phyloP scores from a whole-genome alignment of 2,329 filamentous ascomycete species.

The Cryphonectria radicalis region DNA sequence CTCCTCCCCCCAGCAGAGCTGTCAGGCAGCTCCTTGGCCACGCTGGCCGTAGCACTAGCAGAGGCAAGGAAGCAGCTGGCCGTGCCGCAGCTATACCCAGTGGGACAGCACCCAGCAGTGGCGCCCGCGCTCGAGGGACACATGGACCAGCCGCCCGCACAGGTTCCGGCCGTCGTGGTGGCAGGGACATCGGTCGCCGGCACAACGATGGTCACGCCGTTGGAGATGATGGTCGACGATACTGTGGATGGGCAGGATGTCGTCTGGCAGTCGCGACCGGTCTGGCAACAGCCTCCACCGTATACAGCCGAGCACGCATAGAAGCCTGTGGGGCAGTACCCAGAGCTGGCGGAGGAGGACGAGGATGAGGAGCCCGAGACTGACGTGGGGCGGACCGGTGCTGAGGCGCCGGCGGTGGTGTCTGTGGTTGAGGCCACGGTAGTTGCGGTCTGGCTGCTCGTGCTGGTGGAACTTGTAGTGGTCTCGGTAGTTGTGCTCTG shows the following conservation, averaged over 20 bases:
- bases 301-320: conserved; percentile 88
- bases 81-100: conserved; percentile 73
- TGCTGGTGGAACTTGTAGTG: conserved; percentile 40
- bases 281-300: conserved; percentile 84
- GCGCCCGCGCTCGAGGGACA: conserved; percentile 59
- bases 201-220: conserved; percentile 73
- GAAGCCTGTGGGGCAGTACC: conserved; percentile 82
- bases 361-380: conserved; percentile 34
- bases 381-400: conserved; percentile 53
- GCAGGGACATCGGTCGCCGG: conserved; percentile 55
- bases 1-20: neutral
- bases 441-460: conserved; percentile 3
- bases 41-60: conserved; percentile 58
- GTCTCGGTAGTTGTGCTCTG: conserved; percentile 43
- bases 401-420: conserved; percentile 40
- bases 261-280: conserved; percentile 81
- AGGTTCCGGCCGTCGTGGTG: conserved; percentile 52
- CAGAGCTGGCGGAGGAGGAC: conserved; percentile 42
- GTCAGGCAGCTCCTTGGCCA: conserved; percentile 57
- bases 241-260: conserved; percentile 72
- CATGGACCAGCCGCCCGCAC: conserved; percentile 82
- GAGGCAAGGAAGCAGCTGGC: conserved; percentile 68
- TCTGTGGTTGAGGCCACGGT: conserved; percentile 40
- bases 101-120: conserved; percentile 83
- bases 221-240: conserved; percentile 66